Percentiles rank a stretch among this genome's conserved stretches.
Conservation (phyloP, 805 yeast species). For the Wickerhamomyces chaumierensis region DNA sequence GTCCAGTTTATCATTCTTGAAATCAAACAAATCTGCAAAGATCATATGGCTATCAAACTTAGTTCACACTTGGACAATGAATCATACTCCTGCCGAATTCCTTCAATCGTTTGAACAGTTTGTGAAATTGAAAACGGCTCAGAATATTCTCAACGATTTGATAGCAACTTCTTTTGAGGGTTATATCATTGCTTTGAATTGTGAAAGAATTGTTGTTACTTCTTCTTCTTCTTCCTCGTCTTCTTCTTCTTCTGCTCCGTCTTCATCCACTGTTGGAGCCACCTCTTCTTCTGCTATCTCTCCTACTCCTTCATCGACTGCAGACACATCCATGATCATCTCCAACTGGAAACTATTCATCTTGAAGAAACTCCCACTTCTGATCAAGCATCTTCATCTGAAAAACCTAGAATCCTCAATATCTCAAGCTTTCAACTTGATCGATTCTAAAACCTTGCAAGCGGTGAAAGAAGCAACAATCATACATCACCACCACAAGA, state of each 20-base stretch:
- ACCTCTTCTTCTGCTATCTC: no score
- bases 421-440: slow-evolving; percentile 17
- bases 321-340: slow-evolving; percentile 21
- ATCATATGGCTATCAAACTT: slow-evolving; percentile 27
- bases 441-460: slow-evolving; percentile 26
- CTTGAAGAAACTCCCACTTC: slow-evolving; percentile 33
- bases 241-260: no score
- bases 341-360: slow-evolving; percentile 36
- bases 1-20: slow-evolving; percentile 11
- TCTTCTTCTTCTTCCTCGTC: no score
- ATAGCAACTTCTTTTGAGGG: slow-evolving; percentile 34
- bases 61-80: slow-evolving; percentile 23
- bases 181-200: slow-evolving; percentile 25
- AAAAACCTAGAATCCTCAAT: slow-evolving; percentile 18
- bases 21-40: slow-evolving; percentile 14
- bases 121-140: slow-evolving; percentile 19
- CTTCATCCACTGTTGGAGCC: no score
- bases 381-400: slow-evolving; percentile 24
- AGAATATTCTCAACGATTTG: slow-evolving; percentile 25
- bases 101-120: slow-evolving; percentile 21
- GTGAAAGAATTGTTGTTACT: no score
- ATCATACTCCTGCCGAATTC: slow-evolving; percentile 17
- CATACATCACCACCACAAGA: slow-evolving; percentile 6
- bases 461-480: slow-evolving; percentile 12
- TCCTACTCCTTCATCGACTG: no score